Base-by-base conservation (phyloP, 2,329 filamentous ascomycete species). In the Cladophialophora psammophila region DNA sequence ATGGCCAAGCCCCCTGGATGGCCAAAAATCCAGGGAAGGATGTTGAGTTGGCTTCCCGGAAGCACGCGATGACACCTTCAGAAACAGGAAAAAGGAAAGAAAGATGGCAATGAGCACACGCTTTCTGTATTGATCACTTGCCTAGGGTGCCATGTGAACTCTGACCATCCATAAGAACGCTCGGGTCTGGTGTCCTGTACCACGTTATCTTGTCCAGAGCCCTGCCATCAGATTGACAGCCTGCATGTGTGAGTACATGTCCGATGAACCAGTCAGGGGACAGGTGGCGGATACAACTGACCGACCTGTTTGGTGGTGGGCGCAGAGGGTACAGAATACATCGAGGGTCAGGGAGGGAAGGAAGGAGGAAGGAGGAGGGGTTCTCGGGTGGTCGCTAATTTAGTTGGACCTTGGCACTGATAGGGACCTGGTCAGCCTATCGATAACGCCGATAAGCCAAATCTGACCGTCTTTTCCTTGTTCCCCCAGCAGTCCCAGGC, bases 391-490 rank as follows among this genome's bases (percentile, higher is more conserved):
- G 45, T 50, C 20, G 8, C 18, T 50, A 50, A 8, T 36, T 13
- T 55, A 55, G 53, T 15, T n/a, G 34, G 31, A 18, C 31, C 34
- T 55, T 35, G 53, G 53, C 53, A 36, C 53, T 36, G 53, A 55
- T 55, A 55, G 9, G 12, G 34, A 13, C 31, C 5, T 18, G 31
- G 31, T 31, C 53, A 55, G 57, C 45, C 57, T 60, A 61, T 61
- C 59, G 59, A 61, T 61, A 61, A 50, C 48, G 45, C 59, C 59
- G 59, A 61, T 61, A 61, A 61, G 59, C 59, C 57, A 60, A 60
- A 60, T 32, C 40, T 18, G 57, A 59, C 57, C 57, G 12, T 59
- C 32, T 35, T 42, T 59, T 26, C 38, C 26, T 6, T 5, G 1
- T 6, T 18, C 32, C 26, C 26, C 26, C 2, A 26, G 26, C 26